Percentiles rank a stretch among this genome's conserved stretches.
These are phyloP conservation scores for Solanum appendiculatum DNA, from an alignment of 257 asterid genomes.

Conservation along the genomic window DNA sequence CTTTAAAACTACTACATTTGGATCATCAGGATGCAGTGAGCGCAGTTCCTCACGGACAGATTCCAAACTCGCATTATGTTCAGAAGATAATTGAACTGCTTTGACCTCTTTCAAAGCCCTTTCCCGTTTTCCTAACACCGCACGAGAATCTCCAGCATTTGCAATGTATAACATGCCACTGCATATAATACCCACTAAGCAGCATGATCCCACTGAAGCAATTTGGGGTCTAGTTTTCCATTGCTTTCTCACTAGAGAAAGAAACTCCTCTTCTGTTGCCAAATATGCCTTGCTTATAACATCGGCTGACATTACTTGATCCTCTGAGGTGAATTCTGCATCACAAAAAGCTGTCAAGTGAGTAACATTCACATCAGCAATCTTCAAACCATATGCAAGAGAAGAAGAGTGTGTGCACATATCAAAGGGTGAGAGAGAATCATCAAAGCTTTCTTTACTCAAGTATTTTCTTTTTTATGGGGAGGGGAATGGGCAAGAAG, in stretches of 20 bases:
- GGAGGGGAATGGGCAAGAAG: not conserved
- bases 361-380: slow-evolving; percentile 20
- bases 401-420: not conserved
- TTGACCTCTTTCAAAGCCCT: slow-evolving; percentile 32
- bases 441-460: not conserved
- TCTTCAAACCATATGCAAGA: not conserved
- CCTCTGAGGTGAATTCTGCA: slow-evolving; percentile 55
- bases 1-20: slow-evolving; percentile 61
- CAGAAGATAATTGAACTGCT: slow-evolving; percentile 68
- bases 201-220: slow-evolving; percentile 85
- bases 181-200: slow-evolving; percentile 70
- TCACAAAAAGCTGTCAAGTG: slow-evolving; percentile 31
- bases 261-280: slow-evolving; percentile 76
- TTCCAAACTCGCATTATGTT: slow-evolving; percentile 60
- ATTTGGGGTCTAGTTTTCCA: slow-evolving; percentile 61
- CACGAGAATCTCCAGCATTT: slow-evolving; percentile 82
- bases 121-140: slow-evolving; percentile 50
- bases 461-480: not conserved
- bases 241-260: slow-evolving; percentile 49
- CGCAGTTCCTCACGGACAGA: slow-evolving; percentile 63
- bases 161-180: slow-evolving; percentile 54
- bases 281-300: slow-evolving; percentile 58
- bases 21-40: slow-evolving; percentile 68
- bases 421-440: not conserved
- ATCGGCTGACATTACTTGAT: slow-evolving; percentile 64